Base-by-base conservation (phyloP, 352 stramenopile species). In the Thalassiosira livingstoniorum region DNA sequence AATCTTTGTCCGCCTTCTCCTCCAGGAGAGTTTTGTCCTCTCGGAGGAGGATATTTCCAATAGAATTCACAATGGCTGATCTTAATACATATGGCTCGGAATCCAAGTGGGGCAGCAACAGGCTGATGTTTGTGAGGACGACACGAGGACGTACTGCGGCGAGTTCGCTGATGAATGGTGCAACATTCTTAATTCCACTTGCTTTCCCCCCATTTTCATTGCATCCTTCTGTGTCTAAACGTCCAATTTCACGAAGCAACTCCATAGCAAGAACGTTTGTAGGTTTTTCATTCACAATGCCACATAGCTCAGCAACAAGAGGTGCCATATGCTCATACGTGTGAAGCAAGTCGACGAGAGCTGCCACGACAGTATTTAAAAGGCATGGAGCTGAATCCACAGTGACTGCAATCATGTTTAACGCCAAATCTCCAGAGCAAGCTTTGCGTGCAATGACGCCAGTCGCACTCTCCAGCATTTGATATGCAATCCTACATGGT, bases 301-400 rank as follows among this genome's bases (percentile, higher is more conserved):
- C 72, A 63, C 91, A 95, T 21, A 95, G 57, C 61, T 94, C 84
- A 11, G 84, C 89, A 65, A 86, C 86, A 10, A 94, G 55, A 2
- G 80, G 42, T 61, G 91, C 81, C 73, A 93, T 89, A 61, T 94
- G 87, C 73, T 95, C 91, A 70, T 86, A 93, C 0, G 89, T 92
- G 71, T 93, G 86, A 69, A 95, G 77, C 23, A 95, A 77, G 79
- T 95, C 91, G 62, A 95, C 87, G 43, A 95, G 76, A 31, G 86
- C 86, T 21, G 91, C 83, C 29, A 93, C 76, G 35, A 94, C 80
- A 27, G 87, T 92, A 31, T 83, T 85, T 37, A 91, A 54, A 4
- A 90, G 42, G 63, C 35, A 76, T 18, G 85, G 77, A 42, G 54
- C 75, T 2, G 77, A 85, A 58, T 92, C 75, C 0, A 93, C 62